Evolutionary conservation across 192 early-diverging fungal genomes (phyloP), one percentile per base, ranked within the genome.

Genomic region (Backusella australiensis): DNA sequence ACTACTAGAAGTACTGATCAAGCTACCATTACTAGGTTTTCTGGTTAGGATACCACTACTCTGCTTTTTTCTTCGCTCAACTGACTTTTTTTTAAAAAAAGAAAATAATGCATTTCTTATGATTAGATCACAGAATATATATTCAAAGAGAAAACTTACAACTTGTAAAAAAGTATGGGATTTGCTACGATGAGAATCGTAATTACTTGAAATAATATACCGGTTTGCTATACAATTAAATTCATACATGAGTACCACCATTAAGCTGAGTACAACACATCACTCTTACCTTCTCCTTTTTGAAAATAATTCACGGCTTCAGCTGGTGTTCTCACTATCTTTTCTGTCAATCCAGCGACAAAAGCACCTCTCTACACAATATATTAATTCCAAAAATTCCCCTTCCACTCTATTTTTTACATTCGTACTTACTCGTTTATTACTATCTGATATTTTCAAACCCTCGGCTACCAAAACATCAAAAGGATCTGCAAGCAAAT

Each of bases 381-480:
- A 41, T 8, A 23, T 19, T 29, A 35, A 23, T 11, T 69, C 35
- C 41, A 39, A 17, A 38, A n/a, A 41, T 11, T 9, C n/a, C 19
- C 1, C 14, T 34, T 32, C 32, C 6, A 12, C 9, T 46, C 70
- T 49, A 34, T 4, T 1, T 32, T 12, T 49, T 19, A 49, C 19
- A 49, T n/a, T 7, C 46, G 1, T n/a, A 23, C 70, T 71, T 71
- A 71, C 70, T 14, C 70, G 21, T 49, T 71, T 71, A 26, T 49
- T 71, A 49, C 42, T 29, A 32, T 71, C 70, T 44, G 70, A 36
- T 71, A 71, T 71, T 32, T 71, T 71, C 70, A 71, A 49, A 32
- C 44, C 41, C 12, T 44, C 39, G 34, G 42, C 41, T 17, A 46
- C 41, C 29, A 71, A 71, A 63, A 63, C 23, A 63, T 63, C 56